A percentile compares a stretch with the other conserved stretches of the same genome.
phyloP scores from a whole-genome alignment of 306 rosid genomes.

The Ziziphus jujuba region DNA sequence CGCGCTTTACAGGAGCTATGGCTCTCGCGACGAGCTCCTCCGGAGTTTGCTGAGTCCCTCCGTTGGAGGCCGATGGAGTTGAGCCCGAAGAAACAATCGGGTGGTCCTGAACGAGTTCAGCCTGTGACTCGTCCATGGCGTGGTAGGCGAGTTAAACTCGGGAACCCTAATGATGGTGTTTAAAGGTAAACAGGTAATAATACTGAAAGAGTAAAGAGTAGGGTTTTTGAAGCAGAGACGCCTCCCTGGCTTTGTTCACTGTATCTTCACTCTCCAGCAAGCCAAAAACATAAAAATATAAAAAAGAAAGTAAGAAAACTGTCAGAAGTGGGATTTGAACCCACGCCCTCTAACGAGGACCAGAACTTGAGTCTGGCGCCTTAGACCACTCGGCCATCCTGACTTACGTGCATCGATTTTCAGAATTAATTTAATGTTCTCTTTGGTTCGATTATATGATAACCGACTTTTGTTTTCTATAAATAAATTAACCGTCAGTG shows the following conservation, averaged over 20 bases:
- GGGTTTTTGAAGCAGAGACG: neutral
- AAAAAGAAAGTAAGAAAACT: too few relatives aligned
- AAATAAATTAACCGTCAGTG: too few relatives aligned
- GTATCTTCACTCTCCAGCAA: too few relatives aligned
- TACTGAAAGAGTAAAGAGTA: neutral
- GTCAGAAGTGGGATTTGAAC: constrained; percentile 43
- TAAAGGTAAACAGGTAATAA: too few relatives aligned
- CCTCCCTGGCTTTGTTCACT: too few relatives aligned
- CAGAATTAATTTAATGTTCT: too few relatives aligned
- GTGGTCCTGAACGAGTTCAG: constrained; percentile 6
- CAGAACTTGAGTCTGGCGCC: constrained; percentile 44
- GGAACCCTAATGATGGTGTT: too few relatives aligned
- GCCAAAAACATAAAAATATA: neutral
- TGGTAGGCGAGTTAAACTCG: constrained; percentile 20
- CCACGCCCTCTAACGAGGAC: constrained; percentile 41
- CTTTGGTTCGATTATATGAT: too few relatives aligned
- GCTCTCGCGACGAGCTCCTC: constrained; percentile 71
- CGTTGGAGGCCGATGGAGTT: constrained; percentile 5
- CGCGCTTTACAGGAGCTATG: constrained; percentile 75
- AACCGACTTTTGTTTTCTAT: too few relatives aligned
- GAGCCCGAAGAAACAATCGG: constrained; percentile 4
- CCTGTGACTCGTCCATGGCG: constrained; percentile 33
- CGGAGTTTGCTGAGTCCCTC: constrained; percentile 32
- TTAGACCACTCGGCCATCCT: constrained; percentile 43
- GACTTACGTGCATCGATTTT: too few relatives aligned